phyloP scores from a whole-genome alignment of 805 yeast species.

The Yarrowia sp. region DNA sequence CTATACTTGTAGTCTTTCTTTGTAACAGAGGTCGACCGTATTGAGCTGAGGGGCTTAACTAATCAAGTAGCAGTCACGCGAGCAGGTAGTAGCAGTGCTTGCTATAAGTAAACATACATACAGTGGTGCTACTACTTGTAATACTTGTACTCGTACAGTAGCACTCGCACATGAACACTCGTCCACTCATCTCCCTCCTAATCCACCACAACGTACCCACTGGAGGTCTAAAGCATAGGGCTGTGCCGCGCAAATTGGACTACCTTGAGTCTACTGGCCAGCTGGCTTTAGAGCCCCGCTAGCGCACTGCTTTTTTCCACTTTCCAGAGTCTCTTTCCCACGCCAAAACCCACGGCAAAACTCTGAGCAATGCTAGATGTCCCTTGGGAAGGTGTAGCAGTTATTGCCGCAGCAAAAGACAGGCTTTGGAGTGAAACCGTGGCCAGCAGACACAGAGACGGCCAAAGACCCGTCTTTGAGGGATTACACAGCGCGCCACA shows the following conservation, averaged over 20 bases:
- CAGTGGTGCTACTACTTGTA: too few species aligned
- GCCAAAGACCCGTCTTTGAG: too few species aligned
- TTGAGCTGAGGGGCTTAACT: neutral
- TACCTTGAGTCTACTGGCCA: neutral
- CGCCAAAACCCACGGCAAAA: neutral
- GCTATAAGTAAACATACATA: too few species aligned
- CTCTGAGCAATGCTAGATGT: neutral
- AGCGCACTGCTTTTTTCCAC: neutral
- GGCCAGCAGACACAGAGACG: too few species aligned
- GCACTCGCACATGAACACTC: too few species aligned
- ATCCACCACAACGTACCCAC: neutral
- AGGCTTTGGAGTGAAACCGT: neutral
- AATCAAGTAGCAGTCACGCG: too few species aligned
- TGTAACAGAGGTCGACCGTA: constrained; percentile 2
- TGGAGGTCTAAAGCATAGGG: constrained; percentile 17
- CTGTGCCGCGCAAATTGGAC: constrained; percentile 34
- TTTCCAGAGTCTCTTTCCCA: neutral
- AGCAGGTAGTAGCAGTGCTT: too few species aligned
- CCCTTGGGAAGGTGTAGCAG: neutral
- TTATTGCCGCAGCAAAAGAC: too few species aligned
- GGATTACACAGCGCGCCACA: neutral
- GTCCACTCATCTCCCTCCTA: too few species aligned
- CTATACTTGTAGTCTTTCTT: constrained; percentile 5
- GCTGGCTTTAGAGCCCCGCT: constrained; percentile 20
- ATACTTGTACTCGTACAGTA: too few species aligned